Base-by-base conservation (phyloP, 495 filamentous ascomycete species). In the Annulohypoxylon stygium region DNA sequence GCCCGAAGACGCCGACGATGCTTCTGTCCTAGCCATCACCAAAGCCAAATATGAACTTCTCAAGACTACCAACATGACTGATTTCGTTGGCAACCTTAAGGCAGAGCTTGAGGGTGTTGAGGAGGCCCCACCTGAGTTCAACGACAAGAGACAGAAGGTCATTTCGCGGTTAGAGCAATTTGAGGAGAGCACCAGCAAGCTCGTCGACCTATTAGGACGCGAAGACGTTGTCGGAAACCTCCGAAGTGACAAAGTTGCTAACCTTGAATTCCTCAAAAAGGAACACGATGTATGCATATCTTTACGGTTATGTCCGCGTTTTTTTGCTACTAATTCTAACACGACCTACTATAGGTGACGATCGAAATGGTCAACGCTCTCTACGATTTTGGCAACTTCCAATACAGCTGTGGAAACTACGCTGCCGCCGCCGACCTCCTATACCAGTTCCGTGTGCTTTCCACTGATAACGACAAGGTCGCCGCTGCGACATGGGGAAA, bases 401-500 rank as follows among this genome's bases (percentile, higher is more conserved):
- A 97, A 82, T 99, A 97, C 85, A 95, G 90, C 85, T 97, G 94
- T 79, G 97, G 95, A 69, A 94, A 92, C 82, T 99, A 99, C 80
- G 88, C 80, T 50, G 90, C 91, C 75, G 97, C 97, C 18, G 89
- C 93, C 39, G 95, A 97, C 75, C 83, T 96, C 45, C 89, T 99
- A 36, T 97, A 97, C 83, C 93, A 95, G 78, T 99, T 97, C 88
- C 92, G 97, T 80, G 92, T 99, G 57, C 91, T 99, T 69, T 97
- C 94, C 60, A 98, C 95, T 74, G 95, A 99, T 82, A 97, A 95
- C 83, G 96, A 98, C 86, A 97, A 97, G 85, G 94, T 97, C 54
- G 87, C 92, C 62, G 93, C 92, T 48, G 96, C 96, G 50, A 97
- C 93, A 68, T 99, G 96, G 96, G 96, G 96, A 82, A 94, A 97